Conservation (phyloP, 2,329 filamentous ascomycete genomes). For the Dryadomyces quercivorus region DNA sequence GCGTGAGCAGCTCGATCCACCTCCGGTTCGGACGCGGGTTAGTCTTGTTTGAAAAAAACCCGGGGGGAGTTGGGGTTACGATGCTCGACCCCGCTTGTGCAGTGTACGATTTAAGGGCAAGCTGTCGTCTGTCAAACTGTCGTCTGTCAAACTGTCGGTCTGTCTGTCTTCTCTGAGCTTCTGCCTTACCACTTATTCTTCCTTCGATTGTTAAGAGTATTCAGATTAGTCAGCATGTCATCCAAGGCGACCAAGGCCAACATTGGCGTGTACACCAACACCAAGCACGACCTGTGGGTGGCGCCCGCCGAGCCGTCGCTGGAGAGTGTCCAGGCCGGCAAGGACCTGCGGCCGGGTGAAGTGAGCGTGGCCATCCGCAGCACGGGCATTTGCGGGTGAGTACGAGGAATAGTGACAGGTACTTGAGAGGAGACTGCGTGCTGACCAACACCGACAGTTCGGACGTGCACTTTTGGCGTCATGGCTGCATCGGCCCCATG, state of each 20-base stretch:
- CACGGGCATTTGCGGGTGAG: slow-evolving; percentile 89
- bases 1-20: background rate
- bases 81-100: too few species aligned
- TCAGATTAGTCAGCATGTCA: background rate
- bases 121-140: too few species aligned
- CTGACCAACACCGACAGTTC: slow-evolving; percentile 42
- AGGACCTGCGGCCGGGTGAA: slow-evolving; percentile 64
- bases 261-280: slow-evolving; percentile 94
- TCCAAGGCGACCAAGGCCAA: slow-evolving; percentile 57
- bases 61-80: too few species aligned
- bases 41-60: background rate
- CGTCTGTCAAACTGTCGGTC: too few species aligned
- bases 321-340: slow-evolving; percentile 56
- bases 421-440: too few species aligned
- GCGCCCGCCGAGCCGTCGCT: slow-evolving; percentile 63
- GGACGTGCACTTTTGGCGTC: slow-evolving; percentile 96
- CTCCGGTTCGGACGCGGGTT: background rate
- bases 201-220: too few species aligned
- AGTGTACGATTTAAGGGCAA: too few species aligned
- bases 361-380: slow-evolving; percentile 83
- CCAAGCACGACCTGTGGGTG: slow-evolving; percentile 83
- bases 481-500: slow-evolving; percentile 92
- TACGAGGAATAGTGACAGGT: too few species aligned
- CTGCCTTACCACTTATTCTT: too few species aligned
- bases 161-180: too few species aligned